Base-by-base conservation (phyloP, 1,284 basidiomycete genomes). In the Rhizopogon hawkerae region DNA sequence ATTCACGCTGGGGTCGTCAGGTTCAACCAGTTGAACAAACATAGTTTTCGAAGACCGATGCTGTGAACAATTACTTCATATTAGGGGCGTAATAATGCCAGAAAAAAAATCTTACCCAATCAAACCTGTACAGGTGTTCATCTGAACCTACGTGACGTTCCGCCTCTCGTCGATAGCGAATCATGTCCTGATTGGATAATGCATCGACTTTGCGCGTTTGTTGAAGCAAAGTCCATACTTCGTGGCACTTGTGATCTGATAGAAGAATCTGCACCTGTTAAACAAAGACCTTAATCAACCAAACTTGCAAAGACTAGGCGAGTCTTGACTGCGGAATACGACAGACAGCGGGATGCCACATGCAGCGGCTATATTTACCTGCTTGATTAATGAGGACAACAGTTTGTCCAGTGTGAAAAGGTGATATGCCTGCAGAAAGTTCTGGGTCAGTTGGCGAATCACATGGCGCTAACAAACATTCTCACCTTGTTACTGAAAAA, bases 401-500 rank as follows among this genome's bases (percentile, higher is more conserved):
- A 95, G 73, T 68, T 93, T 91, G 74, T 98, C 94, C 55, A 98
- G 64, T 1, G 93, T 97, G 64, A 94, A 96, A 60, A 93, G 72
- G 48, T 85, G 78, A 70, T 91, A 95, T 5, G 85, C 85, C 84
- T 89, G 58, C 54, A 70, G 52, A 35, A 60, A 50, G 37, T 43
- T 34, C 51, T 46, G 62, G 65, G 63, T 70, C 51, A 53, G 53
- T 50, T 43, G 14, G 5, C 14, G 24, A 18, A 18, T 9, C 3
- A 14, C 39, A 21, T 39, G 55, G 49, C 53, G 49, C 55, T 16
- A 6, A 21, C 38, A 38, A 6, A 21, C 37, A 37, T 31, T 39
- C 83, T 70, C 58, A 92, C 93, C 75, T 92, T 89, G 56, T 85
- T 94, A 31, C 92, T 91, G 72, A 95, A 98, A 78, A 98, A 94